Conservation (phyloP, 805 yeast species). For the Blastobotrys mokoenaii region DNA sequence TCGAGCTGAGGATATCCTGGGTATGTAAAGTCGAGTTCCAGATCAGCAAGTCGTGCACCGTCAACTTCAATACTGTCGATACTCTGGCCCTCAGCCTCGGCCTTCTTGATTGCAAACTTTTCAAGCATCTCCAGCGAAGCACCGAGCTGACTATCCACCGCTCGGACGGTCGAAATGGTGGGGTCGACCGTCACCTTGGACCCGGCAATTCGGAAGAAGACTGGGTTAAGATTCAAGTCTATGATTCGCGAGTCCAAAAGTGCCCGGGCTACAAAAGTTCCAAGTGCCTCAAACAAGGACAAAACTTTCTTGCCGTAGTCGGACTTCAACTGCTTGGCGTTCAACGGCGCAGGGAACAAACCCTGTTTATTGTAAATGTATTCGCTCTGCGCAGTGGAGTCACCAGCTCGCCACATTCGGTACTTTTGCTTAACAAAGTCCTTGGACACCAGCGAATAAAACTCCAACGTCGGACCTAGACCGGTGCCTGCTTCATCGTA, state of each 20-base stretch:
- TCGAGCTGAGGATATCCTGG: constrained; percentile 69
- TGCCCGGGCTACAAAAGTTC: constrained; percentile 80
- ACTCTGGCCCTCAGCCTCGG: constrained; percentile 14
- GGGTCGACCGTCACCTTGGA: constrained; percentile 14
- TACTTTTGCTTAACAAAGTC: constrained; percentile 55
- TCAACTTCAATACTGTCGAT: constrained; percentile 20
- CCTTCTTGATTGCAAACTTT: constrained; percentile 28
- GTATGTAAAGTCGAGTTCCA: constrained; percentile 57
- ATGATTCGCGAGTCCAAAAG: constrained; percentile 79
- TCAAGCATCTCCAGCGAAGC: constrained; percentile 47
- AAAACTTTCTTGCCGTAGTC: constrained; percentile 37
- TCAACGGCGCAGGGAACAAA: constrained; percentile 65
- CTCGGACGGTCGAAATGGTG: constrained; percentile 33
- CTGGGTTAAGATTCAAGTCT: constrained; percentile 67
- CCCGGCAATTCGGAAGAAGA: constrained; percentile 50
- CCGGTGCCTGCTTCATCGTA: constrained; percentile 94
- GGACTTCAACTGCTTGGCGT: constrained; percentile 17
- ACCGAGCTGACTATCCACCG: constrained; percentile 52
- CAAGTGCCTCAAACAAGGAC: constrained; percentile 56
- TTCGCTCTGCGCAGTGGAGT: constrained; percentile 16
- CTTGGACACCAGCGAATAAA: constrained; percentile 71
- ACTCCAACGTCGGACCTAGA: constrained; percentile 90
- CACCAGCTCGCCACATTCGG: constrained; percentile 58
- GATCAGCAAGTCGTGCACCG: constrained; percentile 40
- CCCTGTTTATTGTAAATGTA: constrained; percentile 43